phyloP scores from a whole-genome alignment of 75 land plant species.

The Selaginella moellendorffii region DNA sequence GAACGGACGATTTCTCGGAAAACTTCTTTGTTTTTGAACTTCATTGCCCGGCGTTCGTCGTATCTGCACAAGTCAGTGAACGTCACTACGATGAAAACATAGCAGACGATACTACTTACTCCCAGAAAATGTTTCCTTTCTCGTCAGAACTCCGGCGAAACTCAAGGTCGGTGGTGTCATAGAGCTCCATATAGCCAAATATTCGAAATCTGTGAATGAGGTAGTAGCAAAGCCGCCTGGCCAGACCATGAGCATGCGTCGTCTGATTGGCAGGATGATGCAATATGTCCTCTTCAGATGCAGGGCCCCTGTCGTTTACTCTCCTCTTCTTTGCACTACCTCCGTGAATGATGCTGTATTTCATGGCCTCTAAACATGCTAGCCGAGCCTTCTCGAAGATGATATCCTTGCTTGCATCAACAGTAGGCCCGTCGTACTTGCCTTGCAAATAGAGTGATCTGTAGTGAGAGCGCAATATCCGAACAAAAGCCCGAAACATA shows the following conservation, averaged over 20 bases:
- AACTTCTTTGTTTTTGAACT: constrained; percentile 12
- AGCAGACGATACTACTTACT: constrained; percentile 10
- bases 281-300: constrained; percentile 16
- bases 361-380: constrained; percentile 22
- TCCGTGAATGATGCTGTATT: constrained; percentile 12
- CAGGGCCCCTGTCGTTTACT: constrained; percentile 7
- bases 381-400: constrained; percentile 19
- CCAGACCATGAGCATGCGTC: constrained; percentile 13
- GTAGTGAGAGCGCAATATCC: constrained; percentile 16
- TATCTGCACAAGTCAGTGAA: constrained; percentile 10
- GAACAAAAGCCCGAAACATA: constrained; percentile 21
- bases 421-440: constrained; percentile 18
- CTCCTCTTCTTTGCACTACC: constrained; percentile 18
- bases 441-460: constrained; percentile 16
- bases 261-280: constrained; percentile 16
- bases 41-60: constrained; percentile 12
- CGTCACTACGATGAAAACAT: neutral
- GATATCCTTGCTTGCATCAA: constrained; percentile 19
- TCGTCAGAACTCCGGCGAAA: constrained; percentile 13
- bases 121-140: constrained; percentile 18
- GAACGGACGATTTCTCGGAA: constrained; percentile 13
- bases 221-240: constrained; percentile 18
- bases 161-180: constrained; percentile 18
- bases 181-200: constrained; percentile 17
- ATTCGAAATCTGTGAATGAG: constrained; percentile 16